phyloP scores from a whole-genome alignment of 2,329 filamentous ascomycete species.

The Didymosphaeria variabile region DNA sequence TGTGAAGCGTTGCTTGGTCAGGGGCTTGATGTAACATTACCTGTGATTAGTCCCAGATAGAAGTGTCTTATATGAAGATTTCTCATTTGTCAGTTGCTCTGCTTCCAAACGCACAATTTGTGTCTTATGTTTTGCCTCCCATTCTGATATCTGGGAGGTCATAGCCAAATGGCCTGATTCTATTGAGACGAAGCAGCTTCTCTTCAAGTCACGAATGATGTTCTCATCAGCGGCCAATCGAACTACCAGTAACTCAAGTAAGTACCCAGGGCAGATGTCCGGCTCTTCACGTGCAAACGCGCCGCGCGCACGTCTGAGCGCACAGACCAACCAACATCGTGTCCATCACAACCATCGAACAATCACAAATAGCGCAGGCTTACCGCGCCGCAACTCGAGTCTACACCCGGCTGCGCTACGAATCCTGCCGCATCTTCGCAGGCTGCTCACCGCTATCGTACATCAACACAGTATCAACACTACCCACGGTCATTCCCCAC shows the following conservation, averaged over 20 bases:
- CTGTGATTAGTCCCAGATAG: conserved; percentile 53
- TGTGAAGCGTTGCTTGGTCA: conserved; percentile 39
- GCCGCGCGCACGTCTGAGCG: not conserved
- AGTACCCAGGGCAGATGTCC: too few relatives aligned
- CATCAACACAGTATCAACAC: not conserved
- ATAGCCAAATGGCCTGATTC: too few relatives aligned
- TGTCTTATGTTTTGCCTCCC: not conserved
- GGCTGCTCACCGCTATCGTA: not conserved
- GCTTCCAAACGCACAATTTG: not conserved
- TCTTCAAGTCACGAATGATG: not conserved
- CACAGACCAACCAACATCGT: conserved; percentile 25
- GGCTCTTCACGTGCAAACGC: conserved; percentile 4
- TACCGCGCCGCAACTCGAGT: not conserved
- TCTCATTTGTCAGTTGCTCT: conserved; percentile 38
- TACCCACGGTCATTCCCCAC: not conserved
- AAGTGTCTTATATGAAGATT: conserved; percentile 48
- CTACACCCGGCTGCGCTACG: not conserved
- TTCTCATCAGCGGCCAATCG: not conserved
- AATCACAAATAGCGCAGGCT: not conserved
- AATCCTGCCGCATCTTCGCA: not conserved
- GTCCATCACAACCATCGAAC: conserved; percentile 15
- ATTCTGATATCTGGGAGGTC: too few relatives aligned
- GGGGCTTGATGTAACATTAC: conserved; percentile 52
- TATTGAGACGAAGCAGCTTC: too few relatives aligned
- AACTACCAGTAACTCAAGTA: not conserved